Base-by-base conservation (phyloP, 495 filamentous ascomycete genomes). In the Hamigera avellanea region DNA sequence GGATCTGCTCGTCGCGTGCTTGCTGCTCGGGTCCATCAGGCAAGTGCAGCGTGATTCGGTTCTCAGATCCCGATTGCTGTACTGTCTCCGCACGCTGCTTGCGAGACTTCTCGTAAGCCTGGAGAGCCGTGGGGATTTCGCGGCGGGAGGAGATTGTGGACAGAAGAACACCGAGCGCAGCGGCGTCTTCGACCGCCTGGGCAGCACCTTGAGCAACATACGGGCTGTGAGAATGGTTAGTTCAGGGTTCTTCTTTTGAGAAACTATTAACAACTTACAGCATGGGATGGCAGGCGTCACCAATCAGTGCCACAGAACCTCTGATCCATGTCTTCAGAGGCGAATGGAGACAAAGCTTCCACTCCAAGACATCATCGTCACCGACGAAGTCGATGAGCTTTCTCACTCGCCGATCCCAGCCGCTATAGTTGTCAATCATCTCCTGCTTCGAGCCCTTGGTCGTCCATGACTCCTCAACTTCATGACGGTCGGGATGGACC, bases 211-310 rank as follows among this genome's bases (percentile, higher is more conserved):
- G 69, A 8, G 60, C 67, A 33, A 64, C 43, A 19, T 66, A 64
- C 0, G 62, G 62, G 2, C 62, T 66, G 39, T 0, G 12, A 6
- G 5, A 7, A 13, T 27, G 18, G 6, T 26, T 14, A 30, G 21
- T 34, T 43, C 26, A 9, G 16, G 16, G 13, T 19, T 32, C n/a
- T 13, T 13, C 14, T 2, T 19, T 14, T n/a, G 3, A 10, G 10
- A 4, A 2, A 26, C 2, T 23, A 26, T 15, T 29, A 18, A 8
- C 12, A 9, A 50, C 59, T 38, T 39, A 64, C 37, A 82, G 66
- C 48, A 77, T 81, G 3, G 80, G 77, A 43, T 84, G 80, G 33
- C 76, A 78, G 5, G 80, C 72, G 48, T 83, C 80, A 15, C 80
- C 80, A 14, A 83, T 62, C 28, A 84, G 49, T 6, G 71, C 76